Conservation (phyloP, 306 rosid genomes). For the Echinosophora koreensis region DNA sequence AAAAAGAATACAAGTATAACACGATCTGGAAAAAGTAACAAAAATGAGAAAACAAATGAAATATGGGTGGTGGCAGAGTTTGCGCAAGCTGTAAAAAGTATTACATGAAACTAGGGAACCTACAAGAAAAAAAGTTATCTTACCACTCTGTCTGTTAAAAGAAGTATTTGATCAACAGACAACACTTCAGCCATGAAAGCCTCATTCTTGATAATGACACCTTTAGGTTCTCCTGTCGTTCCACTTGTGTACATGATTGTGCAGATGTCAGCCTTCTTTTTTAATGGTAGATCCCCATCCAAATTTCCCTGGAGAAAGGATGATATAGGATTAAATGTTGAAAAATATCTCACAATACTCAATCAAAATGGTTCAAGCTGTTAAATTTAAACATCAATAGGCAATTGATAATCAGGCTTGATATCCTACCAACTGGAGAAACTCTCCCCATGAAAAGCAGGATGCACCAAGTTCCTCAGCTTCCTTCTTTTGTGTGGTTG, state of each 20-base stretch:
- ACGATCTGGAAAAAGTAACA: background rate
- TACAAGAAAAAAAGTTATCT: conserved; percentile 17
- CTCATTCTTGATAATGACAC: conserved; percentile 76
- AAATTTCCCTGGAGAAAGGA: conserved; percentile 62
- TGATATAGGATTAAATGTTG: background rate
- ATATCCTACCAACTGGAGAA: conserved; percentile 72
- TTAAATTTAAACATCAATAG: background rate
- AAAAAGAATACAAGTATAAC: too few relatives aligned
- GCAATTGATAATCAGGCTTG: conserved; percentile 30
- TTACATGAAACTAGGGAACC: conserved; percentile 21
- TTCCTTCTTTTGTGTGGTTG: conserved; percentile 79
- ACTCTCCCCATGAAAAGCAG: conserved; percentile 89
- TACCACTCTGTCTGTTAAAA: conserved; percentile 79
- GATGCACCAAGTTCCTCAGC: conserved; percentile 78
- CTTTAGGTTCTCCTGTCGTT: conserved; percentile 97
- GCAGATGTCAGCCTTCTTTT: conserved; percentile 67
- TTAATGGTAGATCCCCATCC: conserved; percentile 67
- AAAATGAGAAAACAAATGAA: background rate
- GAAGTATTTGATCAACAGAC: conserved; percentile 73
- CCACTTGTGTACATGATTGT: conserved; percentile 97
- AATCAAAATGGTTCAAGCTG: conserved; percentile 3
- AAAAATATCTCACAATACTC: conserved; percentile 1
- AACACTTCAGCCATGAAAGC: conserved; percentile 83
- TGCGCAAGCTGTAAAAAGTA: background rate
- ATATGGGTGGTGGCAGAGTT: background rate